Conservation (phyloP, 139 green algal species). For the Chlorella vulgaris region DNA sequence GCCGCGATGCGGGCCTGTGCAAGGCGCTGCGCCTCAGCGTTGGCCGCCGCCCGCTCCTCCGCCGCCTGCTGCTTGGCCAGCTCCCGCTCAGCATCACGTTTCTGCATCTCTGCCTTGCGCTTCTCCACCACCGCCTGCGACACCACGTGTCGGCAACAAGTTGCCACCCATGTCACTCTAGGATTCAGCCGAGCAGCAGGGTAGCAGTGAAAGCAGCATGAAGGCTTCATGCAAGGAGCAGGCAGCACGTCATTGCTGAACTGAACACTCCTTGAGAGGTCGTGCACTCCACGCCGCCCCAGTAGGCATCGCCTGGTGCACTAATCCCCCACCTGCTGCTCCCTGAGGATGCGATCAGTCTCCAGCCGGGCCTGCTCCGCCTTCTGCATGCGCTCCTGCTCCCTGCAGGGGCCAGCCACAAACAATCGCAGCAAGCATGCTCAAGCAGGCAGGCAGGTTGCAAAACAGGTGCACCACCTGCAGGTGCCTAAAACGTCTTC, state of each 20-base stretch:
- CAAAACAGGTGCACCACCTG: not conserved
- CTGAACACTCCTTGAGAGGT: too few relatives aligned
- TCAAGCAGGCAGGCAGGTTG: not conserved
- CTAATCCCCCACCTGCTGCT: slow-evolving; percentile 52
- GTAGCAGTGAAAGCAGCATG: too few relatives aligned
- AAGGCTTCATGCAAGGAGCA: too few relatives aligned
- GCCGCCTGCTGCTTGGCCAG: slow-evolving; percentile 55
- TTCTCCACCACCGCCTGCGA: slow-evolving; percentile 34
- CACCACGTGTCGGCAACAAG: too few relatives aligned
- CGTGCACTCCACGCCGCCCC: not conserved
- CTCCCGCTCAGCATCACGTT: slow-evolving; percentile 57
- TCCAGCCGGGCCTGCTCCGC: slow-evolving; percentile 61
- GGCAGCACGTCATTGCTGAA: too few relatives aligned
- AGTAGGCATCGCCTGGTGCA: not conserved
- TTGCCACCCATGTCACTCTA: too few relatives aligned
- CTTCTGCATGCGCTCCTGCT: slow-evolving; percentile 76
- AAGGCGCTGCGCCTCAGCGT: slow-evolving; percentile 65
- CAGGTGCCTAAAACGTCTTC: too few relatives aligned
- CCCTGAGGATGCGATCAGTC: slow-evolving; percentile 72
- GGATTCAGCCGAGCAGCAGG: too few relatives aligned
- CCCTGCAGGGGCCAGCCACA: too few relatives aligned
- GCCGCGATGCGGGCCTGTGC: slow-evolving; percentile 72
- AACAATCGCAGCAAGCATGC: not conserved
- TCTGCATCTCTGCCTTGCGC: slow-evolving; percentile 57
- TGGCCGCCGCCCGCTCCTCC: slow-evolving; percentile 45